A percentile compares a stretch with the other conserved stretches of the same genome.
Conservation (phyloP, 192 early-diverging fungal genomes). For the Backusella circina region DNA sequence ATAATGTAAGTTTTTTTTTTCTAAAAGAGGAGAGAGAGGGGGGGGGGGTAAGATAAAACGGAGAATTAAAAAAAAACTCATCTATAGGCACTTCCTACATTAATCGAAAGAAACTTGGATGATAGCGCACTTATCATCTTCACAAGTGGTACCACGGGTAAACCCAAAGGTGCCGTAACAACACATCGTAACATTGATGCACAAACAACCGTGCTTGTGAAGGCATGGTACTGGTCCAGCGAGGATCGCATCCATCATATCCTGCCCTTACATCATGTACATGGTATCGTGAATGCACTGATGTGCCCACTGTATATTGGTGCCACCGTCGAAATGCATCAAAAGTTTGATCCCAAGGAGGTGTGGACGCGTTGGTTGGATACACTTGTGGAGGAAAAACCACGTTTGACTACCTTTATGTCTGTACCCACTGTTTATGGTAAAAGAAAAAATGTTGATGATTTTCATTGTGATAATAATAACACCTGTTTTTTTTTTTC, state of each 20-base stretch:
- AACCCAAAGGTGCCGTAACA: slow-evolving; percentile 84
- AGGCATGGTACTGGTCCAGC: slow-evolving; percentile 67
- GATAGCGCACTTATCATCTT: slow-evolving; percentile 70
- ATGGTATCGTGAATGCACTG: slow-evolving; percentile 71
- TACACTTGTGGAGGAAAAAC: slow-evolving; percentile 9
- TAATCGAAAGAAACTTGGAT: slow-evolving; percentile 15
- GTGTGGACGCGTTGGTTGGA: slow-evolving; percentile 67
- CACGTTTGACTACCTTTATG: slow-evolving; percentile 76
- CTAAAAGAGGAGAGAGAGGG: too few species aligned
- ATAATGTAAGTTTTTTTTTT: neutral
- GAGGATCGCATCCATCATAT: slow-evolving; percentile 73
- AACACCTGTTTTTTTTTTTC: too few species aligned
- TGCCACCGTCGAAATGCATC: slow-evolving; percentile 74
- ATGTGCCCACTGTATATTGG: slow-evolving; percentile 63
- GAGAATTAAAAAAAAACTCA: neutral
- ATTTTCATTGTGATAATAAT: neutral
- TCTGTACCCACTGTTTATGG: slow-evolving; percentile 88
- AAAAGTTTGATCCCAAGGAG: slow-evolving; percentile 58
- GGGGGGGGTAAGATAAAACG: neutral
- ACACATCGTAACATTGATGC: slow-evolving; percentile 63
- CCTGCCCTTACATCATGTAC: slow-evolving; percentile 84
- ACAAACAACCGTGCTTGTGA: slow-evolving; percentile 60
- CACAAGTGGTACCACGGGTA: slow-evolving; percentile 71
- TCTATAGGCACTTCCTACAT: slow-evolving; percentile 2
- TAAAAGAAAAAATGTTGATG: slow-evolving; percentile 13